These are phyloP conservation scores for Macrolepiota fuliginosa DNA, from an alignment of 768 basidiomycete genomes.

Conservation along the genomic window DNA sequence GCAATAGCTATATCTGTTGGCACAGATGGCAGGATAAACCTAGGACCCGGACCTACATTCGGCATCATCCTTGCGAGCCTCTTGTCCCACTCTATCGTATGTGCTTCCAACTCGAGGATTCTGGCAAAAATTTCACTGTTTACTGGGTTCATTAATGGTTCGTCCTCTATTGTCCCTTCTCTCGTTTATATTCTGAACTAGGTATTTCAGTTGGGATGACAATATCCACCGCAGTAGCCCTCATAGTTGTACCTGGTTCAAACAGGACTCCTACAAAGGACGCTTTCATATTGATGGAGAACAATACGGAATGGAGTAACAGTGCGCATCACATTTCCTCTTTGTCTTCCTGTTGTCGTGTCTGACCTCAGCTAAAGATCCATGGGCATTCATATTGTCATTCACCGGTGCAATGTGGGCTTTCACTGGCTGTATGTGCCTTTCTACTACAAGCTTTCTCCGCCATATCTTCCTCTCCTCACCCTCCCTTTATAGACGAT, in stretches of 20 bases:
- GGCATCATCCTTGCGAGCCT: slow-evolving; percentile 56
- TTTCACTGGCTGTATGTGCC: slow-evolving; percentile 53
- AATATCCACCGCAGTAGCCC: slow-evolving; percentile 49
- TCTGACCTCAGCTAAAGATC: slow-evolving; percentile 34
- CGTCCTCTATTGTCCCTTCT: neutral
- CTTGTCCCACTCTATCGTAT: slow-evolving; percentile 53
- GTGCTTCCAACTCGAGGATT: slow-evolving; percentile 54
- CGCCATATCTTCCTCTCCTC: neutral
- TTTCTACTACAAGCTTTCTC: neutral
- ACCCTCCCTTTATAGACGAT: slow-evolving; percentile 40
- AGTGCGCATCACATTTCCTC: slow-evolving; percentile 28
- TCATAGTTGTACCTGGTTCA: slow-evolving; percentile 47
- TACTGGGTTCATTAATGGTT: slow-evolving; percentile 57
- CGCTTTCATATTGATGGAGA: slow-evolving; percentile 59
- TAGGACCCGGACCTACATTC: slow-evolving; percentile 50
- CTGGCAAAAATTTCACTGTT: slow-evolving; percentile 55
- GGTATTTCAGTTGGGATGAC: slow-evolving; percentile 46
- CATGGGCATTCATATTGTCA: slow-evolving; percentile 60
- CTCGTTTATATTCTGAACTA: neutral
- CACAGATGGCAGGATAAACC: slow-evolving; percentile 43
- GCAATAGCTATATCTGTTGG: slow-evolving; percentile 54
- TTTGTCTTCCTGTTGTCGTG: neutral
- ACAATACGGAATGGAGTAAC: slow-evolving; percentile 57
- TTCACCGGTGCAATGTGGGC: slow-evolving; percentile 69
- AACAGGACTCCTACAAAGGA: slow-evolving; percentile 51